phyloP scores from a whole-genome alignment of 1,284 basidiomycete genomes.

The Rhodotorula sp. region DNA sequence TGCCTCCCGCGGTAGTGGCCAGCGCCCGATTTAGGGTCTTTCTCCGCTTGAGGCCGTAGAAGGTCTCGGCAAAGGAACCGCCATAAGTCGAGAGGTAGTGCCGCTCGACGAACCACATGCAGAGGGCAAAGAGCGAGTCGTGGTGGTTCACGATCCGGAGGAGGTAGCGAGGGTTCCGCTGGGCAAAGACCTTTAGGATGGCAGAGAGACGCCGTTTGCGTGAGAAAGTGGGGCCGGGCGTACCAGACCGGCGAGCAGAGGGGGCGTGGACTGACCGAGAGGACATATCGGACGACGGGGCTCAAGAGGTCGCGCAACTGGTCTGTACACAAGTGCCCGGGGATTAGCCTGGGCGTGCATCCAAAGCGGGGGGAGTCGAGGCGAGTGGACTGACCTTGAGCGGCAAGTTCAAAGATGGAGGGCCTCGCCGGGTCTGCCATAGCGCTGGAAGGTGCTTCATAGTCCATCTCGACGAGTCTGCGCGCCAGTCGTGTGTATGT shows the following conservation, averaged over 20 bases:
- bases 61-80: slow-evolving; percentile 87
- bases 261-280: slow-evolving; percentile 62
- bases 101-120: slow-evolving; percentile 85
- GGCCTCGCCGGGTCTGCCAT: slow-evolving; percentile 53
- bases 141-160: slow-evolving; percentile 87
- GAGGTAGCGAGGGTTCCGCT: slow-evolving; percentile 89
- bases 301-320: slow-evolving; percentile 89
- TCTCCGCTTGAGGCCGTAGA: slow-evolving; percentile 82
- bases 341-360: background rate
- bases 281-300: slow-evolving; percentile 90
- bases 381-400: slow-evolving; percentile 56
- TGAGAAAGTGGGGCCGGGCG: background rate
- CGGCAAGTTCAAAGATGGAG: slow-evolving; percentile 90
- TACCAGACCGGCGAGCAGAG: background rate
- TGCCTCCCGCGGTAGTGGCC: slow-evolving; percentile 51
- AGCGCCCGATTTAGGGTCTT: slow-evolving; percentile 54
- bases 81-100: slow-evolving; percentile 80
- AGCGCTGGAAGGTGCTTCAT: background rate
- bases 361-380: background rate
- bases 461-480: background rate
- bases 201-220: background rate
- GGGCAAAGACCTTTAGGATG: slow-evolving; percentile 76
- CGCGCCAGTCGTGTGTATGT: too few species aligned
- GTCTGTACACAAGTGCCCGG: slow-evolving; percentile 53
- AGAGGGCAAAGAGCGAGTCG: slow-evolving; percentile 88